Evolutionary conservation across 768 basidiomycete species (phyloP).

Genomic region (Macrolepiota albuminosa): DNA sequence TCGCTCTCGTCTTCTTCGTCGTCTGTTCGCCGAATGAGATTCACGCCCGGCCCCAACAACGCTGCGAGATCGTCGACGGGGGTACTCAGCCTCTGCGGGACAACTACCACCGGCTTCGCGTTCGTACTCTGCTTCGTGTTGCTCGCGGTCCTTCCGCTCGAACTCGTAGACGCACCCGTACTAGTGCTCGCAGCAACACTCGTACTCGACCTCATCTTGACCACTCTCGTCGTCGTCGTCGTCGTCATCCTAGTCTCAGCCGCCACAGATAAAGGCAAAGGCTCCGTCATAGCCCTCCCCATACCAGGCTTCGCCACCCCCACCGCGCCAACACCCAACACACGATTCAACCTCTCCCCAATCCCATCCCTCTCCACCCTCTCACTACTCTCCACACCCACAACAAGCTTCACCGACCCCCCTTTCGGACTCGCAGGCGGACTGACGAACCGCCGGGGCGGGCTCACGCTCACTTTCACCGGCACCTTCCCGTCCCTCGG

Average conservation of each 20-base stretch:
- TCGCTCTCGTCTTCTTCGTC: slow-evolving; percentile 19
- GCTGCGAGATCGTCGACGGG: slow-evolving; percentile 37
- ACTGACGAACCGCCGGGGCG: slow-evolving; percentile 32
- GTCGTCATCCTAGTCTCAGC: not conserved
- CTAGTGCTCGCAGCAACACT: not conserved
- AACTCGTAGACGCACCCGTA: not conserved
- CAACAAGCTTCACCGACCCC: slow-evolving; percentile 8
- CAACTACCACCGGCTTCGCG: not conserved
- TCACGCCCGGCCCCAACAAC: slow-evolving; percentile 38
- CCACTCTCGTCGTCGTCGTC: not conserved
- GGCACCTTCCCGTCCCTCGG: slow-evolving; percentile 3
- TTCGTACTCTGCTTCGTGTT: not conserved
- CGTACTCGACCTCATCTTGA: not conserved
- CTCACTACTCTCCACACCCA: not conserved
- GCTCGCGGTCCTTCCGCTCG: not conserved
- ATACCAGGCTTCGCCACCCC: not conserved
- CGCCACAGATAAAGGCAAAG: not conserved
- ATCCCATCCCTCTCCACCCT: slow-evolving; percentile 30
- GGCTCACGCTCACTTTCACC: slow-evolving; percentile 15
- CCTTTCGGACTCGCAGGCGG: slow-evolving; percentile 30
- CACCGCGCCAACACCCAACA: slow-evolving; percentile 2
- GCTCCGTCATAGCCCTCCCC: not conserved
- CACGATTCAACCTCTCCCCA: slow-evolving; percentile 37
- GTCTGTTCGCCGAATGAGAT: slow-evolving; percentile 35
- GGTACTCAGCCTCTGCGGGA: slow-evolving; percentile 21